Conservation (phyloP, 768 basidiomycete genomes). For the Boletus edulis region DNA sequence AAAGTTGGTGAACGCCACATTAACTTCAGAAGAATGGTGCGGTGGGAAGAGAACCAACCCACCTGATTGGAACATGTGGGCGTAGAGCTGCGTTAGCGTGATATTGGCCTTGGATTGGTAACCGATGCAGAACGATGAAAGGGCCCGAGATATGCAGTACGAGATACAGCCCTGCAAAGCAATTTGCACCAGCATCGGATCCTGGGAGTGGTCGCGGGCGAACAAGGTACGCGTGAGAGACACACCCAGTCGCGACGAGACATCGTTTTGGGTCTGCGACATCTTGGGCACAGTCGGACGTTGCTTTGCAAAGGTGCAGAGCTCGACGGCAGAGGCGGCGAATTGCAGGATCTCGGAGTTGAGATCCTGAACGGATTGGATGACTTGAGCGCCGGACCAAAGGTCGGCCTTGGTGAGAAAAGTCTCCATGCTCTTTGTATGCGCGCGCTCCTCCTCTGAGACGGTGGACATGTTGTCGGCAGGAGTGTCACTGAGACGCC, state of each 20-base stretch:
- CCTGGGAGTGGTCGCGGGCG: conserved; percentile 66
- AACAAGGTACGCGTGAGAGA: conserved; percentile 60
- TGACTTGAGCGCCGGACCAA: conserved; percentile 76
- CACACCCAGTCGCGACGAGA: conserved; percentile 60
- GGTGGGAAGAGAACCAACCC: conserved; percentile 15
- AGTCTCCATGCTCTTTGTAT: conserved; percentile 55
- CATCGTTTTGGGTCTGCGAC: conserved; percentile 56
- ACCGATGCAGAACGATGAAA: conserved; percentile 72
- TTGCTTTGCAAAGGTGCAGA: conserved; percentile 50
- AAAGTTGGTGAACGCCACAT: conserved; percentile 6
- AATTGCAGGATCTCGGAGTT: conserved; percentile 82
- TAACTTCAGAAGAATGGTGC: conserved; percentile 9
- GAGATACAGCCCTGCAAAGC: conserved; percentile 71
- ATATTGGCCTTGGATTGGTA: conserved; percentile 69
- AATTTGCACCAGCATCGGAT: conserved; percentile 74
- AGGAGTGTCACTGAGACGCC: conserved; percentile 10
- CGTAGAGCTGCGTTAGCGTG: conserved; percentile 59
- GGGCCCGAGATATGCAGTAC: conserved; percentile 62
- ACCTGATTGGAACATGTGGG: conserved; percentile 56
- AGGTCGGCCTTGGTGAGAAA: conserved; percentile 72
- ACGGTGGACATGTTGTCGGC: conserved; percentile 30
- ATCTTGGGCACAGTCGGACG: conserved; percentile 40
- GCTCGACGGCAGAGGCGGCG: conserved; percentile 71
- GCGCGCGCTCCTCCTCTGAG: conserved; percentile 55
- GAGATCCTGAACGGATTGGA: conserved; percentile 76